Evolutionary conservation across 768 basidiomycete species (phyloP).

Genomic region (Boletus subcaerulescens): DNA sequence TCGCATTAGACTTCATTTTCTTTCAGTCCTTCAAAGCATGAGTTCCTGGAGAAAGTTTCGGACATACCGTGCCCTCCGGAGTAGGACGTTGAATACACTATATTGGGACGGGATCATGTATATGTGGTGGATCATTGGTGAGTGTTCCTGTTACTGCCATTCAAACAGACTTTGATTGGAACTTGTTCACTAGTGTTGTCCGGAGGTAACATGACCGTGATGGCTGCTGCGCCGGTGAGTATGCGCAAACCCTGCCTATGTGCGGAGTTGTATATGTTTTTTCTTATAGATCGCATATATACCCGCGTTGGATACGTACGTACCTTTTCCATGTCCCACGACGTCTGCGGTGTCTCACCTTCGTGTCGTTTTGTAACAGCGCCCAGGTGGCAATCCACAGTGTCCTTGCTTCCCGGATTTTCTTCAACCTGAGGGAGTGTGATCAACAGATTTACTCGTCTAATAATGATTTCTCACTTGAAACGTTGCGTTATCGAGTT

Average conservation of each 20-base stretch:
- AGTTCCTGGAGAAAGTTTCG: slow-evolving; percentile 23
- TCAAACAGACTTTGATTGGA: not conserved
- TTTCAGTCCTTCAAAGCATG: slow-evolving; percentile 25
- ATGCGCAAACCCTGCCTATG: too few species aligned
- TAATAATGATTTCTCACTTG: not conserved
- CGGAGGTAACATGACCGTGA: slow-evolving; percentile 12
- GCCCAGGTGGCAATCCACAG: slow-evolving; percentile 29
- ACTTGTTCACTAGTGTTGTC: slow-evolving; percentile 11
- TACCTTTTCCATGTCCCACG: not conserved
- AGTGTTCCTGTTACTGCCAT: not conserved
- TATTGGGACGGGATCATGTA: slow-evolving; percentile 30
- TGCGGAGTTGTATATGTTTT: not conserved
- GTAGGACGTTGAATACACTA: slow-evolving; percentile 18
- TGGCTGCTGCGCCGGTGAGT: slow-evolving; percentile 21
- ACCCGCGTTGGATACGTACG: slow-evolving; percentile 22
- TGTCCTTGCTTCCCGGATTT: slow-evolving; percentile 26
- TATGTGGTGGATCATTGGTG: slow-evolving; percentile 24
- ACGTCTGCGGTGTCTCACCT: slow-evolving; percentile 1
- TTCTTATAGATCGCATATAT: slow-evolving; percentile 12
- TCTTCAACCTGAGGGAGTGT: slow-evolving; percentile 26
- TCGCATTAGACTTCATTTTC: not conserved
- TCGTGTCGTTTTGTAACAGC: slow-evolving; percentile 4
- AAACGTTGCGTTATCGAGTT: slow-evolving; percentile 1
- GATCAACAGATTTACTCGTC: not conserved
- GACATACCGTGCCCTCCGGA: slow-evolving; percentile 18